phyloP scores from a whole-genome alignment of 257 asterid genomes.

The Thymus quinquecostatus region DNA sequence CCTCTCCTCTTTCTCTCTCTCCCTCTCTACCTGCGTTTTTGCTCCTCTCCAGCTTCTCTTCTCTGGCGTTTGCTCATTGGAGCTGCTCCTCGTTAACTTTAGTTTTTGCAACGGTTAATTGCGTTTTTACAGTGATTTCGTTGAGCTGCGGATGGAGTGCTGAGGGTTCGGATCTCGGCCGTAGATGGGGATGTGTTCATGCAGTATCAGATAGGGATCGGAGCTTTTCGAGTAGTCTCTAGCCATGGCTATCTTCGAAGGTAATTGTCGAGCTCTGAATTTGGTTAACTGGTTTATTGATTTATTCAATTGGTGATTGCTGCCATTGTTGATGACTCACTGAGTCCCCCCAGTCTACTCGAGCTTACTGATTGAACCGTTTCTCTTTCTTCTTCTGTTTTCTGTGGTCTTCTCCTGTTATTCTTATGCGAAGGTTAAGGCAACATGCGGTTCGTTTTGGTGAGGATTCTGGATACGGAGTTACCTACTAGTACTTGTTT shows the following conservation, averaged over 20 bases:
- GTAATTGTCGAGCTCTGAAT: conserved; percentile 28
- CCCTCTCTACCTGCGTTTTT: neutral
- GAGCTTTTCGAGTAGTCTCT: conserved; percentile 26
- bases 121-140: neutral
- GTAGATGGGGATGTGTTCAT: conserved; percentile 32
- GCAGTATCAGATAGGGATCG: conserved; percentile 41
- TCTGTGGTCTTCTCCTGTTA: neutral
- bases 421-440: conserved; percentile 55
- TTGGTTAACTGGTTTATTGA: neutral
- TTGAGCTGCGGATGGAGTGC: conserved; percentile 12
- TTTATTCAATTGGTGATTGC: conserved; percentile 15
- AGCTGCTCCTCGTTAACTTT: conserved; percentile 2
- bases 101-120: neutral
- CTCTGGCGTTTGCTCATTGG: conserved; percentile 5
- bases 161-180: conserved; percentile 46
- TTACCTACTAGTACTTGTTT: conserved; percentile 35
- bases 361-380: conserved; percentile 45
- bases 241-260: conserved; percentile 44
- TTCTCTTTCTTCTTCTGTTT: conserved; percentile 11
- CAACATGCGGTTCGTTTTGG: conserved; percentile 54
- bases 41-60: neutral
- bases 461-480: conserved; percentile 59
- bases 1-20: conserved; percentile 13
- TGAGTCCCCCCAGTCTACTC: conserved; percentile 31
- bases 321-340: conserved; percentile 30